phyloP scores from a whole-genome alignment of 345 rosid species.

The Citrus sinensis region DVS_A1.0 CM039161.1:24144001-24144500 shows the following conservation, averaged over 20 bases:
- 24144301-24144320: too few relatives aligned
- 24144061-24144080: conserved; percentile 48
- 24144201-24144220: too few relatives aligned
- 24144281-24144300: too few relatives aligned
- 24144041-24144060: conserved; percentile 57
- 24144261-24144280: not conserved
- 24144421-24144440: not conserved
- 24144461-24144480: not conserved
- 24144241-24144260: not conserved
- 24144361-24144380: too few relatives aligned
- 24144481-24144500: not conserved
- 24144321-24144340: too few relatives aligned
- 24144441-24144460: not conserved
- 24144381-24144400: not conserved
- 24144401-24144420: not conserved
- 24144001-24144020: conserved; percentile 65
- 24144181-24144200: too few relatives aligned
- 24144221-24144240: not conserved
- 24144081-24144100: conserved; percentile 57
- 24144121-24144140: conserved; percentile 6
- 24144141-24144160: not conserved
- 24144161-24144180: not conserved
- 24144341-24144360: too few relatives aligned
- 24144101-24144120: conserved; percentile 51
- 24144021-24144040: conserved; percentile 59